phyloP scores from a whole-genome alignment of 306 rosid genomes.

The Quillaja saponaria region DNA sequence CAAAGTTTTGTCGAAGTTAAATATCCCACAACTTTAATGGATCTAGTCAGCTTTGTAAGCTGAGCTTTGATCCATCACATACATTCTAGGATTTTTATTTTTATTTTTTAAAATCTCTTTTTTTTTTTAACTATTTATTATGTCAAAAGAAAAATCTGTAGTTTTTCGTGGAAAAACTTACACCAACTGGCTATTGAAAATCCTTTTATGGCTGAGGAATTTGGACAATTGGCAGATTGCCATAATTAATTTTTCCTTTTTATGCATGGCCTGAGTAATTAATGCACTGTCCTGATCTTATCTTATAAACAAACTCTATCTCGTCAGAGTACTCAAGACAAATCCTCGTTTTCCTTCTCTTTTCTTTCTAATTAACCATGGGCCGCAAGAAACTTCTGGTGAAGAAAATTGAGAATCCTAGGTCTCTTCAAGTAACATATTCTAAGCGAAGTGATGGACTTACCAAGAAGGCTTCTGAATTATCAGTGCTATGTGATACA shows the following conservation, averaged over 20 bases:
- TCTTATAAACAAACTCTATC: background rate
- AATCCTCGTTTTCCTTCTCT: background rate
- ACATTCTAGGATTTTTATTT: too few relatives aligned
- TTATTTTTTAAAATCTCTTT: too few relatives aligned
- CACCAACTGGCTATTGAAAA: background rate
- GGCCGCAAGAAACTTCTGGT: background rate
- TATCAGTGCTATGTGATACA: conserved; percentile 1
- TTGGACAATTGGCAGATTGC: conserved; percentile 4
- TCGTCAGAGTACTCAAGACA: background rate
- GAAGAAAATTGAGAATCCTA: conserved; percentile 4
- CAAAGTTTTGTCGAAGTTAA: too few relatives aligned
- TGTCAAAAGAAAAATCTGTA: too few relatives aligned
- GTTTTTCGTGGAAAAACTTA: background rate
- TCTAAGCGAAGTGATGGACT: background rate
- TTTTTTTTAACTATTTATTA: too few relatives aligned
- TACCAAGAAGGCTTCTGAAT: background rate
- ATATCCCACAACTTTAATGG: too few relatives aligned
- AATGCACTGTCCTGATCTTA: background rate
- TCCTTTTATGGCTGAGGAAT: background rate
- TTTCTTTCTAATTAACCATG: background rate
- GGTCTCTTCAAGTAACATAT: background rate
- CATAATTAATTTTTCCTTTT: background rate
- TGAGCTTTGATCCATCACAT: too few relatives aligned
- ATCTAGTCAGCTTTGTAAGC: too few relatives aligned
- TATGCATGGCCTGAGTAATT: background rate